phyloP scores from a whole-genome alignment of 805 yeast species.

The Metschnikowia sp. region DNA sequence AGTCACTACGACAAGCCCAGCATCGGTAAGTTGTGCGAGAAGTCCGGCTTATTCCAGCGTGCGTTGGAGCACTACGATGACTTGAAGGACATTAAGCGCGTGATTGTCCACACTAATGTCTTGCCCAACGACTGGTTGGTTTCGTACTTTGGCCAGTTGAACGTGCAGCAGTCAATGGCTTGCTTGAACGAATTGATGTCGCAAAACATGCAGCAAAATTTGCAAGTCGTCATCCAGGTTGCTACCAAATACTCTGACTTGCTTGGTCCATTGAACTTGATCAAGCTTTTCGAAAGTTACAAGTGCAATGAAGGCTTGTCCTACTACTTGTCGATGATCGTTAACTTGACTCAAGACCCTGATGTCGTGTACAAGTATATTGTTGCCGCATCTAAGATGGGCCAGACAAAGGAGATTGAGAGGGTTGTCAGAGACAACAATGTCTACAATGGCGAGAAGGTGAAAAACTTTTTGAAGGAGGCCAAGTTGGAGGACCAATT shows the following conservation, averaged over 20 bases:
- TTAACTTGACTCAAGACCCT: constrained; percentile 88
- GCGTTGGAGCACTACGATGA: constrained; percentile 96
- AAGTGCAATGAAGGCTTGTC: constrained; percentile 91
- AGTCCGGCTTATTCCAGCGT: constrained; percentile 92
- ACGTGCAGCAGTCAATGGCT: constrained; percentile 87
- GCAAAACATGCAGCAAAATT: constrained; percentile 72
- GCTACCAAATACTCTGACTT: constrained; percentile 95
- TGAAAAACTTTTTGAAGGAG: constrained; percentile 94
- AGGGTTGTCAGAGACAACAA: constrained; percentile 92
- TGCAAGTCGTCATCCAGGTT: constrained; percentile 92
- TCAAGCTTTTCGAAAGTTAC: constrained; percentile 90
- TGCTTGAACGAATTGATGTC: constrained; percentile 85
- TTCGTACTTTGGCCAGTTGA: constrained; percentile 85
- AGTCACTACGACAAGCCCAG: constrained; percentile 92
- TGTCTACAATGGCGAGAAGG: constrained; percentile 95
- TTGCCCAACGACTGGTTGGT: constrained; percentile 94
- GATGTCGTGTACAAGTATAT: constrained; percentile 96
- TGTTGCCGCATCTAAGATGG: constrained; percentile 86
- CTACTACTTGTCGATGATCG: constrained; percentile 89
- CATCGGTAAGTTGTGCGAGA: constrained; percentile 88
- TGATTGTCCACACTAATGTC: constrained; percentile 79
- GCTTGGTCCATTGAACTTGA: constrained; percentile 79
- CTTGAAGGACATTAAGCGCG: constrained; percentile 92
- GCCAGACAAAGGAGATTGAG: constrained; percentile 91
- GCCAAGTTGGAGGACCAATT: constrained; percentile 91